A percentile compares a stretch with the other conserved stretches of the same genome.
phyloP scores from a whole-genome alignment of 2,329 filamentous ascomycete genomes.

The Sporothrix luriei region DNA sequence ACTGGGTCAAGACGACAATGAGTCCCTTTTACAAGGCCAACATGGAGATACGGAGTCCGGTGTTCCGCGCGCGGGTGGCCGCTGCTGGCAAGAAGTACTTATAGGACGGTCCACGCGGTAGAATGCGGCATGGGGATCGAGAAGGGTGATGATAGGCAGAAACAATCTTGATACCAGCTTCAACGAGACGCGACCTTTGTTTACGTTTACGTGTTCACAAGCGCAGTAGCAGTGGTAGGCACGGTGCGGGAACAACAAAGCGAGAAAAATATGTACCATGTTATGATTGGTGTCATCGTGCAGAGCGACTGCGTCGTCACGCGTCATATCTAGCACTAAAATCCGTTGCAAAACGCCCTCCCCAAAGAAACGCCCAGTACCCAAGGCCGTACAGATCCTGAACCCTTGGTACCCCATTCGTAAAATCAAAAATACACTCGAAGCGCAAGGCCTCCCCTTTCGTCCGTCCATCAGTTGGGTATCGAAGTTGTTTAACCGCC shows the following conservation, averaged over 20 bases:
- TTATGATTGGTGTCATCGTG: constrained; percentile 30
- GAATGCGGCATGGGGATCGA: background rate
- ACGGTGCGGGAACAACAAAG: background rate
- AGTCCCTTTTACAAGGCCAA: constrained; percentile 91
- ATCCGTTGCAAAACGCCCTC: constrained; percentile 31
- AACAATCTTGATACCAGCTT: constrained; percentile 17
- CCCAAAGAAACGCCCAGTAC: constrained; percentile 32
- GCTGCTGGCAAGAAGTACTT: constrained; percentile 93
- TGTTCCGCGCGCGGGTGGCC: constrained; percentile 79
- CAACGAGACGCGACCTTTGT: background rate
- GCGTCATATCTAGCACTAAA: constrained; percentile 27
- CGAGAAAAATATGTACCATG: constrained; percentile 24
- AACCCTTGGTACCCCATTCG: constrained; percentile 19
- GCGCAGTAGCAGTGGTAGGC: background rate
- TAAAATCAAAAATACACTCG: constrained; percentile 27
- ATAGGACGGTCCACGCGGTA: constrained; percentile 44
- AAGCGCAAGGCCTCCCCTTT: background rate
- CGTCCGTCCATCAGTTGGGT: constrained; percentile 25
- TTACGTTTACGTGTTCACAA: background rate
- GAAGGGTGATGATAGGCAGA: constrained; percentile 9
- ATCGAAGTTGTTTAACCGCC: constrained; percentile 65
- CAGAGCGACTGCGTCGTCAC: constrained; percentile 29
- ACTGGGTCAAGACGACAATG: constrained; percentile 96
- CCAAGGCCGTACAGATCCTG: constrained; percentile 27
- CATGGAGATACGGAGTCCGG: constrained; percentile 79